These are phyloP conservation scores for Anacardium occidentale DNA, from an alignment of 345 rosid species.

Conservation along the genomic window DNA sequence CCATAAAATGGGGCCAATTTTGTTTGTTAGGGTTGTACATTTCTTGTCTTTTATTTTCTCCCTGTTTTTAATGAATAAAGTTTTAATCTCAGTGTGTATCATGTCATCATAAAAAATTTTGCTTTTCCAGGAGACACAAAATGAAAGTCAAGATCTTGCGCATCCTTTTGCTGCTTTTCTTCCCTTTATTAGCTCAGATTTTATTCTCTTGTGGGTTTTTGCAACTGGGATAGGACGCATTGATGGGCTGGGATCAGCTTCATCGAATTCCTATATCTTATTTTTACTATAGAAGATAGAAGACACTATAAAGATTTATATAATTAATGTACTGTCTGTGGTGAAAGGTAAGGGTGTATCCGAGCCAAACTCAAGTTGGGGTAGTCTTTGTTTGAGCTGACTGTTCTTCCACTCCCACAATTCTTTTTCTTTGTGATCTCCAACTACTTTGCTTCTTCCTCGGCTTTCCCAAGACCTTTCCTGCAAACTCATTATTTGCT, in stretches of 20 bases:
- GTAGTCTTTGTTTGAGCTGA: no score
- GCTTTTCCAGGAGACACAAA: slow-evolving; percentile 30
- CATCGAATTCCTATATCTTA: no score
- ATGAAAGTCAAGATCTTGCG: slow-evolving; percentile 71
- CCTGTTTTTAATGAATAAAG: not conserved
- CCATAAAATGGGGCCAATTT: no score
- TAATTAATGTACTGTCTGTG: no score
- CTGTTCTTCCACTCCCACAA: no score
- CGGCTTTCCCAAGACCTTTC: no score
- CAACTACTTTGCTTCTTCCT: no score
- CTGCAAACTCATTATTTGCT: no score
- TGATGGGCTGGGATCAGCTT: slow-evolving; percentile 5
- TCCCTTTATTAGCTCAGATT: not conserved
- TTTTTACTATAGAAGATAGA: not conserved
- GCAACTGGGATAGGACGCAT: not conserved
- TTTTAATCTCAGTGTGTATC: not conserved
- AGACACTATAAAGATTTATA: not conserved
- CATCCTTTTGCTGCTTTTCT: slow-evolving; percentile 37
- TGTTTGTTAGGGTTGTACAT: not conserved
- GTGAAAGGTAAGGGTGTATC: no score
- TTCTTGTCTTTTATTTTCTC: not conserved
- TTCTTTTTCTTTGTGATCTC: no score
- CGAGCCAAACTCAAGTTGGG: no score
- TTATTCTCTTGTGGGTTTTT: not conserved
- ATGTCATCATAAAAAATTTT: no score